These are phyloP conservation scores for Suillus weaverae DNA, from an alignment of 768 basidiomycete species.

Conservation along the genomic window DNA sequence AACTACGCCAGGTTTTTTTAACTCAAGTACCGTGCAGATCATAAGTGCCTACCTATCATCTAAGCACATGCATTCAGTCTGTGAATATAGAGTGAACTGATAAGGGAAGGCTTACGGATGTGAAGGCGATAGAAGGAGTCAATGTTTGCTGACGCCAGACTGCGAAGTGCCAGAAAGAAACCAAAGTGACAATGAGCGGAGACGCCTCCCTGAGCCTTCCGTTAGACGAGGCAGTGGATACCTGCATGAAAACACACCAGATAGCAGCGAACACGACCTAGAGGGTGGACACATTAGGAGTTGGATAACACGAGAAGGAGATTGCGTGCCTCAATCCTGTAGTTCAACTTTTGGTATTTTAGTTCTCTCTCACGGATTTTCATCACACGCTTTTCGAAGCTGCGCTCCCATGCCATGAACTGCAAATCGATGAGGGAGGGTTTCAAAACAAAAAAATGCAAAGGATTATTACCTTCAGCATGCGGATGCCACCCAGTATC, in stretches of 20 bases:
- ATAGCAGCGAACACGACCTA: slow-evolving; percentile 22
- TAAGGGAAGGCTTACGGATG: slow-evolving; percentile 43
- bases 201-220: slow-evolving; percentile 38
- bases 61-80: slow-evolving; percentile 14
- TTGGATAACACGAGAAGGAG: not conserved
- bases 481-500: slow-evolving; percentile 85
- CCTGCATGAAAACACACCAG: not conserved
- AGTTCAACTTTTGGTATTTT: slow-evolving; percentile 82
- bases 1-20: slow-evolving; percentile 41
- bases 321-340: slow-evolving; percentile 68
- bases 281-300: slow-evolving; percentile 5
- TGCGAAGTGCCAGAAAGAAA: slow-evolving; percentile 71
- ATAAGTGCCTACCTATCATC: slow-evolving; percentile 41
- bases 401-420: slow-evolving; percentile 97
- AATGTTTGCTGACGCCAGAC: slow-evolving; percentile 66
- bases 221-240: not conserved
- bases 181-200: slow-evolving; percentile 59
- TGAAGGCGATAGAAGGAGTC: slow-evolving; percentile 87
- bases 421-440: slow-evolving; percentile 21
- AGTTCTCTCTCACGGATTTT: slow-evolving; percentile 79
- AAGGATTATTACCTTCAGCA: slow-evolving; percentile 62
- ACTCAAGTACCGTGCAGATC: not conserved
- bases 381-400: slow-evolving; percentile 75
- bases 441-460: not conserved
- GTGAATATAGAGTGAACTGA: not conserved